Evolutionary conservation across 371 early-diverging fungal genomes (phyloP).

Genomic region (Smittium mucronatum): DNA sequence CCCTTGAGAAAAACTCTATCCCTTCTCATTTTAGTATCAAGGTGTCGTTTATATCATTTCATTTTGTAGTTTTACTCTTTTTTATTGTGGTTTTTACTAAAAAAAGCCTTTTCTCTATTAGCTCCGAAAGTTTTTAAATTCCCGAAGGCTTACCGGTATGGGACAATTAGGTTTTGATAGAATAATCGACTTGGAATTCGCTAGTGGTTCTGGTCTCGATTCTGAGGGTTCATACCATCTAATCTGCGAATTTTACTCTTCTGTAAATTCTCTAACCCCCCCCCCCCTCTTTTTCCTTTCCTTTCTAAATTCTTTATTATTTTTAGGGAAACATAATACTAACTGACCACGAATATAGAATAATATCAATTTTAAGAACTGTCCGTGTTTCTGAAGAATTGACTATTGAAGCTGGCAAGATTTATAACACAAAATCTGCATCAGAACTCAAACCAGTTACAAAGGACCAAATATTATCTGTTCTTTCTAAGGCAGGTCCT

Average conservation of each 20-base stretch:
- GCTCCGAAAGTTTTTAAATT: conserved; percentile 83
- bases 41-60: too few species aligned
- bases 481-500: conserved; percentile 43
- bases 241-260: conserved; percentile 88
- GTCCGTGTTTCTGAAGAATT: conserved; percentile 40
- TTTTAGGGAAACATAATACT: conserved; percentile 79
- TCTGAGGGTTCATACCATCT: conserved; percentile 65
- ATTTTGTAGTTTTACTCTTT: too few species aligned
- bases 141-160: conserved; percentile 63
- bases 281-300: background rate
- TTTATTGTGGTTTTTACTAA: too few species aligned
- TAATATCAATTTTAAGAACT: conserved; percentile 69
- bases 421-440: background rate
- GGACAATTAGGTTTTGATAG: conserved; percentile 75
- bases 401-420: background rate
- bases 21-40: conserved; percentile 83
- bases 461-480: conserved; percentile 37
- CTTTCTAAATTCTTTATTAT: too few species aligned
- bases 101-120: too few species aligned
- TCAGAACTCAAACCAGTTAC: conserved; percentile 50
- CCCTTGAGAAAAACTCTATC: conserved; percentile 69
- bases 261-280: conserved; percentile 18
- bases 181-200: conserved; percentile 86
- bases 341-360: conserved; percentile 76
- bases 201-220: conserved; percentile 38